phyloP scores from a whole-genome alignment of 1,284 basidiomycete species.

The Sutorius eximius region DNA sequence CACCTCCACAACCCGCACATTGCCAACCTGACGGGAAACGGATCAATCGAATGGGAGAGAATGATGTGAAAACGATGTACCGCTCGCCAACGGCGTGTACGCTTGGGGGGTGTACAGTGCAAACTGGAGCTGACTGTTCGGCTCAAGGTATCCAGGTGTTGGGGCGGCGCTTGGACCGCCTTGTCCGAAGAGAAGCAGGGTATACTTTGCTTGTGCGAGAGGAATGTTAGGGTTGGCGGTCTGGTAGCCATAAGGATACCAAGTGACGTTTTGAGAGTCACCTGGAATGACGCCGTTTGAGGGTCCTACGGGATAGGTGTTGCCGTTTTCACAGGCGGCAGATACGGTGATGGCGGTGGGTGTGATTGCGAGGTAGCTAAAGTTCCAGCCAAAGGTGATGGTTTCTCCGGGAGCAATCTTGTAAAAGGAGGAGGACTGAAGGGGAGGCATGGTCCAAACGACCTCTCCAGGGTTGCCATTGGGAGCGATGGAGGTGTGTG shows the following conservation, averaged over 20 bases:
- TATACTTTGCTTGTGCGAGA: conserved; percentile 75
- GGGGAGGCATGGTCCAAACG: conserved; percentile 76
- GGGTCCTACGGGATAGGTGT: conserved; percentile 86
- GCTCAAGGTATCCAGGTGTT: conserved; percentile 65
- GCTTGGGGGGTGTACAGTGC: conserved; percentile 81
- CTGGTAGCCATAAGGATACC: conserved; percentile 82
- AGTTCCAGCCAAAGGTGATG: conserved; percentile 93
- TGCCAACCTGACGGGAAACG: conserved; percentile 61
- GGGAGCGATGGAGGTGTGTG: conserved; percentile 44
- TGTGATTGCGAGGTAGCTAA: conserved; percentile 66
- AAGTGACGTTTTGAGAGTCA: conserved; percentile 68
- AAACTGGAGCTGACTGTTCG: conserved; percentile 74
- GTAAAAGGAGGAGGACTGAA: conserved; percentile 80
- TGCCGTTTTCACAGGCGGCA: conserved; percentile 82
- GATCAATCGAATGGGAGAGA: conserved; percentile 3
- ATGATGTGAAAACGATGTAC: conserved; percentile 39
- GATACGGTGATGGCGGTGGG: conserved; percentile 78
- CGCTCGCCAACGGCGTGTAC: conserved; percentile 72
- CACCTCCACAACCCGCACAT: conserved; percentile 67
- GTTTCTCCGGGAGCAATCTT: conserved; percentile 77
- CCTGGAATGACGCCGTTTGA: conserved; percentile 73
- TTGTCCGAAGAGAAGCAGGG: conserved; percentile 77
- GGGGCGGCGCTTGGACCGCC: conserved; percentile 63
- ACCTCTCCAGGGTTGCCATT: conserved; percentile 66
- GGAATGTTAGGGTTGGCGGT: conserved; percentile 62